phyloP scores from a whole-genome alignment of 805 yeast species.

The Zygosaccharomyces lentus region DNA sequence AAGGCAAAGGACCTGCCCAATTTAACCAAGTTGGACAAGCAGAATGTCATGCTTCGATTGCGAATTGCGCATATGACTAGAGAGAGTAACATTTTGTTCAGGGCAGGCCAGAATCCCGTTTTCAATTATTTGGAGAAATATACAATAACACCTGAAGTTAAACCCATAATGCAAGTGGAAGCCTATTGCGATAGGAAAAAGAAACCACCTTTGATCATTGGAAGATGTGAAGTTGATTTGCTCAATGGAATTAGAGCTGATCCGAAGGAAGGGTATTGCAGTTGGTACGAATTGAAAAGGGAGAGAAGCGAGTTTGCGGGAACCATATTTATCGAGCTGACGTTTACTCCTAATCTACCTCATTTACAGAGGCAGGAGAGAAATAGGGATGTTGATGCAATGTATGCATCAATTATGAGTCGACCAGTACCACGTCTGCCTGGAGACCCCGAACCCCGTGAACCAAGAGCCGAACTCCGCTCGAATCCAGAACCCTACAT shows the following conservation, averaged over 20 bases:
- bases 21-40: slow-evolving; percentile 81
- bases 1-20: slow-evolving; percentile 86
- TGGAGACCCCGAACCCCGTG: slow-evolving; percentile 12
- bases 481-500: slow-evolving; percentile 14
- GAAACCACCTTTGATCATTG: slow-evolving; percentile 80
- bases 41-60: slow-evolving; percentile 83
- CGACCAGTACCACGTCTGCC: slow-evolving; percentile 36
- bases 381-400: slow-evolving; percentile 14
- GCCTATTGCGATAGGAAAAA: slow-evolving; percentile 72
- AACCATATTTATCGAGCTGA: slow-evolving; percentile 82
- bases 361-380: slow-evolving; percentile 9
- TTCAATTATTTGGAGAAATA: slow-evolving; percentile 80
- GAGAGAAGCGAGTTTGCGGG: slow-evolving; percentile 74
- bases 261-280: slow-evolving; percentile 72
- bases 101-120: slow-evolving; percentile 93
- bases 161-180: slow-evolving; percentile 61
- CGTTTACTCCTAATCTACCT: slow-evolving; percentile 62
- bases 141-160: slow-evolving; percentile 57
- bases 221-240: slow-evolving; percentile 75
- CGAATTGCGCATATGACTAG: slow-evolving; percentile 79
- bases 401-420: slow-evolving; percentile 28
- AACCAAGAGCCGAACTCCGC: neutral
- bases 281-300: slow-evolving; percentile 71
- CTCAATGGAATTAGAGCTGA: slow-evolving; percentile 64
- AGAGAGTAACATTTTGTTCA: slow-evolving; percentile 65